Conservation (phyloP, 257 asterid genomes). For the Solanum pimpinellifolium region DNA sequence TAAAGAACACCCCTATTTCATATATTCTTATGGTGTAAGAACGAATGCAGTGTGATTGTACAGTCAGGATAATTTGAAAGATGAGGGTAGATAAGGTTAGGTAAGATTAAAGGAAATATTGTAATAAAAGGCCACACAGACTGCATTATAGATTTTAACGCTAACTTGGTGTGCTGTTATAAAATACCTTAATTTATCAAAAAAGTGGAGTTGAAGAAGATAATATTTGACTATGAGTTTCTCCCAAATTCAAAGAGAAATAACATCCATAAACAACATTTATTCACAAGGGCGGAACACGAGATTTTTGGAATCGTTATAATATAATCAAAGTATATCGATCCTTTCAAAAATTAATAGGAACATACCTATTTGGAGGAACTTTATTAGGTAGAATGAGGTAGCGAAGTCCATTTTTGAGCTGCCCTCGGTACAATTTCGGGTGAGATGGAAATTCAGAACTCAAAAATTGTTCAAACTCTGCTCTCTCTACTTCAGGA, state of each 20-base stretch:
- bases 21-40: not conserved
- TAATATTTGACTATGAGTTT: not conserved
- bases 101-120: not conserved
- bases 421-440: constrained; percentile 81
- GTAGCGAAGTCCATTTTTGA: constrained; percentile 91
- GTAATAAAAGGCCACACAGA: not conserved
- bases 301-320: not conserved
- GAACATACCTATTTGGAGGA: constrained; percentile 78
- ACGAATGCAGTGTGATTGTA: not conserved
- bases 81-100: not conserved
- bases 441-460: constrained; percentile 87
- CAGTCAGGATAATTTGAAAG: not conserved
- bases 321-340: not conserved
- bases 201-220: not conserved
- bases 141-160: not conserved
- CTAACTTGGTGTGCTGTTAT: not conserved
- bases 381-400: constrained; percentile 93
- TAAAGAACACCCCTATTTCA: not conserved
- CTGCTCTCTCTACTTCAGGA: constrained; percentile 49
- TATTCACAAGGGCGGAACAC: not conserved
- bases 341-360: not conserved
- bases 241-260: not conserved
- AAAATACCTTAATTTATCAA: not conserved
- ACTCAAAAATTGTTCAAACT: constrained; percentile 53
- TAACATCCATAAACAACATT: not conserved